Percentiles rank a stretch among this genome's conserved stretches.
Evolutionary conservation across 164 flowering plant species (phyloP).

Genomic region (Buxus sempervirens): DNA sequence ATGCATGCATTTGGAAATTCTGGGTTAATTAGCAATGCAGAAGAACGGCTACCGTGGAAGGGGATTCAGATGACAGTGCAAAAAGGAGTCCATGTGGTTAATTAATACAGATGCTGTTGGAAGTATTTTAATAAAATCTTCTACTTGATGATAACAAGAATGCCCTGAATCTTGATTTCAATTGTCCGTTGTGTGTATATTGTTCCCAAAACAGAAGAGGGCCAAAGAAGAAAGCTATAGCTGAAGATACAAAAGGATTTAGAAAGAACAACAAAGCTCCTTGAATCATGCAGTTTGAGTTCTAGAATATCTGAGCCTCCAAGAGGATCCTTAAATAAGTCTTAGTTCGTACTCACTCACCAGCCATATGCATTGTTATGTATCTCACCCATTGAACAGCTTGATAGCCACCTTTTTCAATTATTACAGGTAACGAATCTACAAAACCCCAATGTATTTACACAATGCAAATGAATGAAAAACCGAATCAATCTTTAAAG

Average conservation of each 20-base stretch:
- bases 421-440: slow-evolving; percentile 92
- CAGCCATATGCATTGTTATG: slow-evolving; percentile 94
- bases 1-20: too few relatives aligned
- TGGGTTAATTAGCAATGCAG: too few relatives aligned
- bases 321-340: slow-evolving; percentile 37
- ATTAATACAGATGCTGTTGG: too few relatives aligned
- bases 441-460: slow-evolving; percentile 16
- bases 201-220: background rate
- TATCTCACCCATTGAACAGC: slow-evolving; percentile 99
- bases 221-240: slow-evolving; percentile 2
- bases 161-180: too few relatives aligned
- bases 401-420: slow-evolving; percentile 96
- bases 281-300: background rate
- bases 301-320: background rate
- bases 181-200: too few relatives aligned
- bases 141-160: too few relatives aligned
- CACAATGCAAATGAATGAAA: background rate
- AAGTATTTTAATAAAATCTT: too few relatives aligned
- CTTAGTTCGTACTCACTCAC: slow-evolving; percentile 96
- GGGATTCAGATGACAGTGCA: too few relatives aligned
- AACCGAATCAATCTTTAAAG: background rate
- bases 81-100: too few relatives aligned
- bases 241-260: slow-evolving; percentile 1
- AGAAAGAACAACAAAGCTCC: slow-evolving; percentile 1
- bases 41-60: too few relatives aligned